A percentile compares a stretch with the other conserved stretches of the same genome.
These are phyloP conservation scores for Saposhnikovia divaricata DNA, from an alignment of 129 eudicot species.

Conservation along the genomic window DNA sequence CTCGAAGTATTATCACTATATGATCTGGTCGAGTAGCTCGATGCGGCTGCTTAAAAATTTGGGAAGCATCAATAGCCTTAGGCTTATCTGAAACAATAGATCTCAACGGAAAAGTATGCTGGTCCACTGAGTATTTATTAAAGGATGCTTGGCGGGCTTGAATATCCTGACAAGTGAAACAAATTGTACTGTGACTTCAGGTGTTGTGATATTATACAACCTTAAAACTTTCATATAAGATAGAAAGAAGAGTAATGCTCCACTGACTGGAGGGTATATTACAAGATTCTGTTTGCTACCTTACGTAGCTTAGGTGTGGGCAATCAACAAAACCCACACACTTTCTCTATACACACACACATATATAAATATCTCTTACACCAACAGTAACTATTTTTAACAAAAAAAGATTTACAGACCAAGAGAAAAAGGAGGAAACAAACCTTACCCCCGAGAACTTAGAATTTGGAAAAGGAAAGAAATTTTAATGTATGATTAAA, in stretches of 20 bases:
- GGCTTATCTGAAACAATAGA: slow-evolving; percentile 43
- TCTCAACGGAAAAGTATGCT: slow-evolving; percentile 27
- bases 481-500: neutral
- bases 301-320: neutral
- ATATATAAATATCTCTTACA: neutral
- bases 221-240: neutral
- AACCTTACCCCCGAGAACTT: neutral
- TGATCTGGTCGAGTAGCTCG: slow-evolving; percentile 90
- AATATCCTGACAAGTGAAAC: slow-evolving; percentile 37
- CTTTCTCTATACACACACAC: neutral
- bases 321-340: neutral
- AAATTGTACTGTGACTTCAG: neutral
- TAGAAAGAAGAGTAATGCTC: neutral
- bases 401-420: neutral
- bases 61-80: slow-evolving; percentile 60
- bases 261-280: neutral
- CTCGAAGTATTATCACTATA: slow-evolving; percentile 80
- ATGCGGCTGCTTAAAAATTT: slow-evolving; percentile 73
- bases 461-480: neutral
- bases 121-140: slow-evolving; percentile 29
- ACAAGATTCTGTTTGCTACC: neutral
- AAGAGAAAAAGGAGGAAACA: neutral
- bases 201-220: neutral
- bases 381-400: neutral
- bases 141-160: slow-evolving; percentile 34